Conservation (phyloP, 345 rosid species). For the Dipteronia dyeriana region DNA sequence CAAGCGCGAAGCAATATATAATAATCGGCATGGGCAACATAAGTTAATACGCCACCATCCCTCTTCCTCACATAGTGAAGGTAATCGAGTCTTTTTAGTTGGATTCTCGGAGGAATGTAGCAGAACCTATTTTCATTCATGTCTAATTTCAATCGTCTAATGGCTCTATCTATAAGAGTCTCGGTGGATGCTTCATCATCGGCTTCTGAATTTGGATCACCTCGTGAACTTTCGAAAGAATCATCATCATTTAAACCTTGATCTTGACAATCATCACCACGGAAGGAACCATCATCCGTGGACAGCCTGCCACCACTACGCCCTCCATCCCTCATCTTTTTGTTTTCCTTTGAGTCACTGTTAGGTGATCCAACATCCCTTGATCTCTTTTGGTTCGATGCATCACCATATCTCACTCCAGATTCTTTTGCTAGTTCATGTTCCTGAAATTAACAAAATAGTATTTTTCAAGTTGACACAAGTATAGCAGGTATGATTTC, state of each 20-base stretch:
- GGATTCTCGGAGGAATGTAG: slow-evolving; percentile 74
- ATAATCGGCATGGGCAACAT: slow-evolving; percentile 79
- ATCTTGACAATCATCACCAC: slow-evolving; percentile 1
- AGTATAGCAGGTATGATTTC: not conserved
- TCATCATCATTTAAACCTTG: slow-evolving; percentile 12
- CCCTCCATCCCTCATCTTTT: slow-evolving; percentile 23
- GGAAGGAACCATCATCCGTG: slow-evolving; percentile 3
- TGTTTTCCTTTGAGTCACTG: slow-evolving; percentile 21
- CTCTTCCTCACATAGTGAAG: slow-evolving; percentile 65
- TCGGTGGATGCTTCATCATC: slow-evolving; percentile 15
- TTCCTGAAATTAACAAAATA: slow-evolving; percentile 27
- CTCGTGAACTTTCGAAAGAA: slow-evolving; percentile 25
- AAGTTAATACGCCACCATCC: slow-evolving; percentile 53
- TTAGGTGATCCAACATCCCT: slow-evolving; percentile 27
- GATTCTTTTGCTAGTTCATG: slow-evolving; percentile 11
- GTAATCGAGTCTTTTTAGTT: slow-evolving; percentile 54
- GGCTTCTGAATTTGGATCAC: slow-evolving; percentile 17
- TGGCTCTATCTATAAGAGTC: slow-evolving; percentile 28
- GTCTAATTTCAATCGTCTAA: slow-evolving; percentile 52
- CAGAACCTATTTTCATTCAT: slow-evolving; percentile 72
- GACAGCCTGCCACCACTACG: slow-evolving; percentile 19
- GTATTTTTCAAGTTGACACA: not conserved
- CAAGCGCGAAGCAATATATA: slow-evolving; percentile 71
- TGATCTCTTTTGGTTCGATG: slow-evolving; percentile 33
- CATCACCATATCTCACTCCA: slow-evolving; percentile 1